Base-by-base conservation (phyloP, 352 stramenopile genomes). In the Phytophthora citricola region DNA sequence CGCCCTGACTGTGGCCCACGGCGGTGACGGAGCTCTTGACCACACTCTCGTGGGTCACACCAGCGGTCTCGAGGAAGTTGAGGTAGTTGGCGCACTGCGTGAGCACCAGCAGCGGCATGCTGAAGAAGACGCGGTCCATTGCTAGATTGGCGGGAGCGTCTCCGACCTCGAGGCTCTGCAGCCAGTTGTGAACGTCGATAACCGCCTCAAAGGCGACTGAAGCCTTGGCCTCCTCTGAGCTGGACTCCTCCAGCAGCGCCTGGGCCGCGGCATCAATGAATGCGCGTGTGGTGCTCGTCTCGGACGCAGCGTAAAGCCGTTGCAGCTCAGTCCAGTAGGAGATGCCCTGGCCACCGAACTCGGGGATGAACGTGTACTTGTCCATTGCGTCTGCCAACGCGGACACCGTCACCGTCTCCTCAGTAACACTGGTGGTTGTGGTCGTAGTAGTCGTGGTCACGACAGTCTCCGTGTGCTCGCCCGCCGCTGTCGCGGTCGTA, bases 61-160 rank as follows among this genome's bases (percentile, higher is more conserved):
- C 63, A 1, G 81, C 60, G 3, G 66, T 65, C 29, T 91, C 66
- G 29, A 94, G 72, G 63, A 92, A 90, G 3, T 76, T 71, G 4
- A 93, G 51, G 64, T 94, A 95, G 67, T 93, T 94, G 56, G 79
- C 81, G 12, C 85, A 71, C 59, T 95, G 87, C 20, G 86, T 89
- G 4, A 95, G 69, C 24, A 81, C 71, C 50, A 95, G 85, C 38
- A 96, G 60, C 55, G 89, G 75, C 74, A 94, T 95, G 62, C 87
- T 95, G 51, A 88, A 86, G 57, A 79, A 78, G 12, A 89, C 84
- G 22, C 75, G 69, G 17, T 20, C 17, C 17, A 20, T 20, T 95
- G 83, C 71, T 79, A 76, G 45, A 10, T 36, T 48, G 0, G 24
- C 47, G 17, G 69, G 66, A 5, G 58, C 40, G 12, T 77, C 62